A percentile compares a stretch with the other conserved stretches of the same genome.
Evolutionary conservation across 352 stramenopile species (phyloP).

Genomic region (Phytopythium ostracodes): DNA sequence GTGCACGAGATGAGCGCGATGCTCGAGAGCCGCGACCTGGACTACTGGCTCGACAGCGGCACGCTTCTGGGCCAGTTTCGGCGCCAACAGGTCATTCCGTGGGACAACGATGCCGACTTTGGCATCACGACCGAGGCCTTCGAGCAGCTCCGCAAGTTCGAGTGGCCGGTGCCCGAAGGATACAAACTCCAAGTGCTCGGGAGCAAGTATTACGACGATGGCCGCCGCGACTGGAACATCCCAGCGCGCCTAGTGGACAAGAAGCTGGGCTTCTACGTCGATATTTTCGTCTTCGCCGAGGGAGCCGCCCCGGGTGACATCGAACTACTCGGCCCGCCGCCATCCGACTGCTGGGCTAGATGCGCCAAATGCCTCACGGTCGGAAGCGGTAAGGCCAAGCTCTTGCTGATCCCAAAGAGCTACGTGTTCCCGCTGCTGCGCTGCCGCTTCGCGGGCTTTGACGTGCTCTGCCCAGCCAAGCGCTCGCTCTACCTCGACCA

Average conservation of each 20-base stretch:
- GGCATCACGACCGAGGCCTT: constrained; percentile 42
- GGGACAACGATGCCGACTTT: constrained; percentile 54
- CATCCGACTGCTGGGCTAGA: constrained; percentile 38
- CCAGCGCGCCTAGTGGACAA: constrained; percentile 55
- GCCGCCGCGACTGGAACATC: constrained; percentile 48
- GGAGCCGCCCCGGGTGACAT: constrained; percentile 20
- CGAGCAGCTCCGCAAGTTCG: constrained; percentile 25
- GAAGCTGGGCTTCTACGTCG: constrained; percentile 56
- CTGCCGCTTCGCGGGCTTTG: constrained; percentile 41
- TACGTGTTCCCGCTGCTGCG: constrained; percentile 48
- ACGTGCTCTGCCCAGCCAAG: constrained; percentile 45
- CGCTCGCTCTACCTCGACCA: constrained; percentile 47
- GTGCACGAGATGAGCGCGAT: constrained; percentile 36
- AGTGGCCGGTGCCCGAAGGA: constrained; percentile 18
- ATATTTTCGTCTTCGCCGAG: constrained; percentile 56
- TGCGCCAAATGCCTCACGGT: constrained; percentile 44
- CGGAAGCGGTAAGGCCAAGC: constrained; percentile 17
- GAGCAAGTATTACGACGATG: constrained; percentile 26
- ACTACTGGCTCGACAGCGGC: constrained; percentile 71
- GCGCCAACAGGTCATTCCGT: constrained; percentile 42
- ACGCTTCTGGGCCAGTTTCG: constrained; percentile 54
- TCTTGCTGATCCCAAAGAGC: constrained; percentile 31
- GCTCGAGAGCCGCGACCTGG: constrained; percentile 34
- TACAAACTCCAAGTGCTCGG: constrained; percentile 54
- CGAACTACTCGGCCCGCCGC: constrained; percentile 29